These are phyloP conservation scores for Petunia hybrid DNA, from an alignment of 305 asterid genomes.

Conservation along the genomic window DNA sequence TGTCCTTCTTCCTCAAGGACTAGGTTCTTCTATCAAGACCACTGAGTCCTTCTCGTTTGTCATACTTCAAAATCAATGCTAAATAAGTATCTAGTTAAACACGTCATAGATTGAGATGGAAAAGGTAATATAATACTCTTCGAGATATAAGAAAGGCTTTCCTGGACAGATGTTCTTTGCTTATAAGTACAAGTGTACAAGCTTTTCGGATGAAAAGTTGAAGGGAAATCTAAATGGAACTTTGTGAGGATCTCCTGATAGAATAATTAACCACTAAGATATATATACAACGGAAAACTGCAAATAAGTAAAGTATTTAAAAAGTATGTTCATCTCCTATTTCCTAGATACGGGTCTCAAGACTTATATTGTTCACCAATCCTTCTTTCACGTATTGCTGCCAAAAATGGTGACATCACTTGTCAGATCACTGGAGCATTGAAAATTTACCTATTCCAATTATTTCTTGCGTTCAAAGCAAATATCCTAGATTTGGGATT, in stretches of 20 bases:
- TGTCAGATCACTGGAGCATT: not conserved
- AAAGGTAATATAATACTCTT: not conserved
- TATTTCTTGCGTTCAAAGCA: slow-evolving; percentile 10
- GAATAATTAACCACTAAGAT: not conserved
- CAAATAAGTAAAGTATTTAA: not conserved
- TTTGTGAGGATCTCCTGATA: slow-evolving; percentile 1
- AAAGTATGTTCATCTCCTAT: slow-evolving; percentile 25
- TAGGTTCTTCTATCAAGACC: too few species aligned
- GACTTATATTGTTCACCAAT: not conserved
- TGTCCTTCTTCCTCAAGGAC: too few species aligned
- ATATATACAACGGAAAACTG: not conserved
- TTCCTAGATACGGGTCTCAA: not conserved
- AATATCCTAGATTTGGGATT: not conserved
- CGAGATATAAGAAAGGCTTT: not conserved
- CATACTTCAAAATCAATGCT: too few species aligned
- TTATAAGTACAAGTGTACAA: not conserved
- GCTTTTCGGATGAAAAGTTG: not conserved
- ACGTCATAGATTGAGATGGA: not conserved
- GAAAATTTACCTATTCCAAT: not conserved
- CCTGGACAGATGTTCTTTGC: not conserved
- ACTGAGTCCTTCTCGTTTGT: too few species aligned
- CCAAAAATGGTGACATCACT: not conserved
- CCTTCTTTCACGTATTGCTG: not conserved
- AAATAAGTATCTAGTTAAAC: too few species aligned
- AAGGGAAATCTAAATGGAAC: slow-evolving; percentile 8